A percentile compares a stretch with the other conserved stretches of the same genome.
Conservation (phyloP, 2,329 filamentous ascomycete genomes). For the Lasiodiplodia gonubiensis region DNA sequence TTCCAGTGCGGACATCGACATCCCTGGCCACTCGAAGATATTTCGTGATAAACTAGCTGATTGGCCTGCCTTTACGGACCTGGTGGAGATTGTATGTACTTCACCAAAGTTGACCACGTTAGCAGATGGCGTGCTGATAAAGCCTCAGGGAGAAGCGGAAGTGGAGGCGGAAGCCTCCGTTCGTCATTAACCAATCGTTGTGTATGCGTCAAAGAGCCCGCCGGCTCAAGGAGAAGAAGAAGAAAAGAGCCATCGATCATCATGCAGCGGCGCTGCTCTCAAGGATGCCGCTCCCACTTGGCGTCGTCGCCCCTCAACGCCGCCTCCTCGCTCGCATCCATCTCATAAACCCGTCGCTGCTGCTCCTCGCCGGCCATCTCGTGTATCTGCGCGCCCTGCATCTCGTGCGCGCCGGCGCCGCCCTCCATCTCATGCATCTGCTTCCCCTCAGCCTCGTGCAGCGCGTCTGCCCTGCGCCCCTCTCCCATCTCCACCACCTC, state of each 20-base stretch:
- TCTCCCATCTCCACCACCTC: conserved; percentile 40
- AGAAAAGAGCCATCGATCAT: neutral
- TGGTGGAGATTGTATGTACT: too few species aligned
- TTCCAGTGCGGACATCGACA: too few species aligned
- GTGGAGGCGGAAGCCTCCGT: neutral
- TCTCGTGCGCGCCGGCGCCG: conserved; percentile 42
- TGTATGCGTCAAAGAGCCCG: neutral
- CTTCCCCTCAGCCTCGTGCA: conserved; percentile 39
- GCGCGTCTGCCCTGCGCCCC: conserved; percentile 41
- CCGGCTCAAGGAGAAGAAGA: neutral
- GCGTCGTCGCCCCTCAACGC: neutral
- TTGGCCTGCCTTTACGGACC: too few species aligned
- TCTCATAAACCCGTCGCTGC: conserved; percentile 66
- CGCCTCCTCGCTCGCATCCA: conserved; percentile 63
- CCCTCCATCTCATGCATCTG: conserved; percentile 47
- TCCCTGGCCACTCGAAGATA: too few species aligned
- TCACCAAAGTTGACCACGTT: too few species aligned
- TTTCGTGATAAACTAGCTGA: too few species aligned
- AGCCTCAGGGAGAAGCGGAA: neutral
- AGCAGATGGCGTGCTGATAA: too few species aligned
- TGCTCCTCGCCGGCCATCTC: conserved; percentile 61
- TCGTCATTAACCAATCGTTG: too few species aligned
- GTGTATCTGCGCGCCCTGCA: conserved; percentile 34
- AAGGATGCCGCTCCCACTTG: neutral
- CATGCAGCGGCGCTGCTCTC: too few species aligned